Base-by-base conservation (phyloP, 208 protist genomes). In the Leishmania tropica region DNA sequence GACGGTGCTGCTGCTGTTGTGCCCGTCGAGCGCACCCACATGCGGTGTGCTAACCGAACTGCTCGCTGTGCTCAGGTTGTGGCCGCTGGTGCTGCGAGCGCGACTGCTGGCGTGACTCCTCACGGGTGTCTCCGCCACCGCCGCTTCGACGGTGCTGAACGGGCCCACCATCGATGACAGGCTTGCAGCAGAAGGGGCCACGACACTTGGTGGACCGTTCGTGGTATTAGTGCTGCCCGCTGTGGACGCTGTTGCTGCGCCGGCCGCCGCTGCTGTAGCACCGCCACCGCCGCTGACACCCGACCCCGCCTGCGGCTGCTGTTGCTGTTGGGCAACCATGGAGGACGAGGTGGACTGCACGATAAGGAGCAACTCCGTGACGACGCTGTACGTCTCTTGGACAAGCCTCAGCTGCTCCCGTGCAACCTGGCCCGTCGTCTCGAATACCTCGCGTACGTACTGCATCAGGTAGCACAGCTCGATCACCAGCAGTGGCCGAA, bases 261-360 rank as follows among this genome's bases (percentile, higher is more conserved):
- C 11, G 24, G 21, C 73, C 31, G 47, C 40, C 78, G 40, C 42
- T 75, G 56, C 42, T 51, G 40, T 37, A 28, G 3, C 54, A 3
- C 64, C 71, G 13, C 58, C 80, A 62, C 79, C 71, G 73, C 79
- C 42, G 56, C 42, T 67, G 37, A 42, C 37, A 13, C 35, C 37
- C 35, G 74, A 71, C 35, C 42, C 58, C 60, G 48, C 8, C 71
- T 85, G 72, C 47, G 71, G 81, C 45, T 79, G 83, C 48, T 78
- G 78, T n/a, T 74, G 70, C 42, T 89, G 84, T 65, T 81, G 82
- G 28, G 88, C 78, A 3, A 91, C 82, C 78, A 91, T 81, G 64
- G 88, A 91, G 13, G 88, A 91, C 28, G 88, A 84, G 28, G 80
- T 86, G 7, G 83, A 83, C 85, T 88, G 84, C 77, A 88, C 83